Evolutionary conservation across 352 stramenopile genomes (phyloP).

Genomic region (Phytophthora ohioensis): DNA sequence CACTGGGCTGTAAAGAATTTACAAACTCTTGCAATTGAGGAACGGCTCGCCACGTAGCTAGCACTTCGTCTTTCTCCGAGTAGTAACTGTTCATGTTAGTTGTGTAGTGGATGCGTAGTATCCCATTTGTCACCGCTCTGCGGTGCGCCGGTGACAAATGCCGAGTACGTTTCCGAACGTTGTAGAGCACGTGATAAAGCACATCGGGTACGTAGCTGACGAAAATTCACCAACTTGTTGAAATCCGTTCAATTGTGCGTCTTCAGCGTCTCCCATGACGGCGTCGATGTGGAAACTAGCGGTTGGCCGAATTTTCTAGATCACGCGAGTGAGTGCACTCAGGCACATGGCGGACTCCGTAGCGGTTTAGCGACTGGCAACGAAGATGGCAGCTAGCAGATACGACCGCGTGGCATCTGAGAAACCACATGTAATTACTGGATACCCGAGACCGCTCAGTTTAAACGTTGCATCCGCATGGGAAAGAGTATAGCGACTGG

Average conservation of each 20-base stretch:
- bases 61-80: background rate
- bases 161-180: conserved; percentile 6
- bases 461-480: conserved; percentile 23
- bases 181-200: background rate
- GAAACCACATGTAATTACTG: conserved; percentile 17
- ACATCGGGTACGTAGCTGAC: conserved; percentile 7
- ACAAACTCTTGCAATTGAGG: conserved; percentile 1
- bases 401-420: conserved; percentile 3
- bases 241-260: conserved; percentile 13
- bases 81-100: conserved; percentile 11
- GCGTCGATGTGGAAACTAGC: conserved; percentile 1
- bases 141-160: background rate
- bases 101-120: background rate
- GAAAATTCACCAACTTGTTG: background rate
- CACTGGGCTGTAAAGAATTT: conserved; percentile 4
- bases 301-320: background rate
- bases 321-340: background rate
- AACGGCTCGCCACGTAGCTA: background rate
- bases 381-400: conserved; percentile 20
- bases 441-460: conserved; percentile 15
- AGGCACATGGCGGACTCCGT: conserved; percentile 20
- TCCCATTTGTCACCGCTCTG: conserved; percentile 3
- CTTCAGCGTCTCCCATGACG: conserved; percentile 8
- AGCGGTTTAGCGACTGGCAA: conserved; percentile 15
- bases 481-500: conserved; percentile 10